These are phyloP conservation scores for Entomortierella beljakovae DNA, from an alignment of 192 early-diverging fungal genomes.

Conservation along the genomic window DNA sequence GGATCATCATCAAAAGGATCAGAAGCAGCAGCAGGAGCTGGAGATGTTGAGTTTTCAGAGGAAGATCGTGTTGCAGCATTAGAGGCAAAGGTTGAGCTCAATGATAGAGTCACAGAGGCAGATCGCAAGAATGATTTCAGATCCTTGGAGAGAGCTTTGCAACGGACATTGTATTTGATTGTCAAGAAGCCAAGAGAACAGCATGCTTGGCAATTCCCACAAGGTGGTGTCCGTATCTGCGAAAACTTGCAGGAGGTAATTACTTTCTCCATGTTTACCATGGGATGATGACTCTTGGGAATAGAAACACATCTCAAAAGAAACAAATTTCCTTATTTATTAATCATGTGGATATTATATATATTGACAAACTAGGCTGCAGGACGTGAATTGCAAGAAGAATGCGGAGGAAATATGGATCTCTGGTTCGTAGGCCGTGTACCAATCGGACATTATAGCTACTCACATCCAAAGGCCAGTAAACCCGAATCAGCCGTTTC, in stretches of 20 bases:
- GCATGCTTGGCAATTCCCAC: constrained; percentile 80
- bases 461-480: constrained; percentile 44
- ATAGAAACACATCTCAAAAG: neutral
- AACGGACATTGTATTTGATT: constrained; percentile 84
- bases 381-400: constrained; percentile 72
- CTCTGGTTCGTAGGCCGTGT: constrained; percentile 89
- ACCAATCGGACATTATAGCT: constrained; percentile 80
- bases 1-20: constrained; percentile 18
- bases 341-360: neutral
- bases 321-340: constrained; percentile 5
- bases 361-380: constrained; percentile 76
- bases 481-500: constrained; percentile 27
- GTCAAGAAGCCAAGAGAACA: constrained; percentile 72
- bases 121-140: constrained; percentile 73
- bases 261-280: too few relatives aligned
- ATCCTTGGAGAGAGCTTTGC: constrained; percentile 82
- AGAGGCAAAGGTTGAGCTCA: constrained; percentile 67
- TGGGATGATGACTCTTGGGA: too few relatives aligned
- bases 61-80: constrained; percentile 56
- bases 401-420: constrained; percentile 82
- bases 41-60: constrained; percentile 29
- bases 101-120: constrained; percentile 68
- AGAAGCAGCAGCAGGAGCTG: constrained; percentile 17
- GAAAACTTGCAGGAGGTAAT: constrained; percentile 81
- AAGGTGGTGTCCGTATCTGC: constrained; percentile 66